Evolutionary conservation across 2,329 filamentous ascomycete species (phyloP).

Genomic region (Botryotinia globosa): DNA sequence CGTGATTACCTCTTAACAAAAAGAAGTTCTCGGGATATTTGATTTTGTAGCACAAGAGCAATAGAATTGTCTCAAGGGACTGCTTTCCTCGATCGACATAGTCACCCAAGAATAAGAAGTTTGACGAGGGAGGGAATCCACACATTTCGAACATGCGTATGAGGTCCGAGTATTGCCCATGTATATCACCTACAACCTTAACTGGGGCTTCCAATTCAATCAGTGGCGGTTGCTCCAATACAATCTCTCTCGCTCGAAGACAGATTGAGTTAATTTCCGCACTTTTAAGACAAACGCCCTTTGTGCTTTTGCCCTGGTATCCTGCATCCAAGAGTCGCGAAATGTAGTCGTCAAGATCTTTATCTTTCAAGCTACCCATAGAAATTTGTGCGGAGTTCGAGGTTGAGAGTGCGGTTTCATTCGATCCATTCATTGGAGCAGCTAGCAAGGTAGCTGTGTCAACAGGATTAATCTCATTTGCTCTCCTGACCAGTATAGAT

Average conservation of each 20-base stretch:
- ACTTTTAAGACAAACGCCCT: conserved; percentile 95
- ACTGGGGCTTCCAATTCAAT: conserved; percentile 91
- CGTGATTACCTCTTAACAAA: conserved; percentile 88
- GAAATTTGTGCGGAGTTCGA: conserved; percentile 59
- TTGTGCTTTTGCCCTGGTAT: conserved; percentile 95
- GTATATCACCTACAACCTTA: conserved; percentile 96
- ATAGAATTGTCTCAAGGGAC: conserved; percentile 87
- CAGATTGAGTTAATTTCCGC: conserved; percentile 96
- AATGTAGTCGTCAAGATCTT: conserved; percentile 97
- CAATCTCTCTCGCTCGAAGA: conserved; percentile 80
- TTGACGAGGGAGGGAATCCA: conserved; percentile 86
- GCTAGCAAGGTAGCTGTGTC: conserved; percentile 44
- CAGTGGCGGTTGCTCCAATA: conserved; percentile 87
- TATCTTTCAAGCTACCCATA: conserved; percentile 86
- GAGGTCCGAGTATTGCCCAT: conserved; percentile 93
- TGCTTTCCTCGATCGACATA: conserved; percentile 97
- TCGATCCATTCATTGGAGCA: conserved; percentile 43
- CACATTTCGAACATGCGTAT: conserved; percentile 99
- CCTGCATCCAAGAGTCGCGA: conserved; percentile 89
- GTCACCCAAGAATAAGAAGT: conserved; percentile 92
- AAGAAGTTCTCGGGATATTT: conserved; percentile 99
- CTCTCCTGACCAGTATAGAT: conserved; percentile 81
- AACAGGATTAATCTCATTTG: conserved; percentile 64
- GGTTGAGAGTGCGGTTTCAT: conserved; percentile 33
- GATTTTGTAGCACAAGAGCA: conserved; percentile 93